Conservation (phyloP, 305 asterid species). For the Fraxinus baroniana region DNA sequence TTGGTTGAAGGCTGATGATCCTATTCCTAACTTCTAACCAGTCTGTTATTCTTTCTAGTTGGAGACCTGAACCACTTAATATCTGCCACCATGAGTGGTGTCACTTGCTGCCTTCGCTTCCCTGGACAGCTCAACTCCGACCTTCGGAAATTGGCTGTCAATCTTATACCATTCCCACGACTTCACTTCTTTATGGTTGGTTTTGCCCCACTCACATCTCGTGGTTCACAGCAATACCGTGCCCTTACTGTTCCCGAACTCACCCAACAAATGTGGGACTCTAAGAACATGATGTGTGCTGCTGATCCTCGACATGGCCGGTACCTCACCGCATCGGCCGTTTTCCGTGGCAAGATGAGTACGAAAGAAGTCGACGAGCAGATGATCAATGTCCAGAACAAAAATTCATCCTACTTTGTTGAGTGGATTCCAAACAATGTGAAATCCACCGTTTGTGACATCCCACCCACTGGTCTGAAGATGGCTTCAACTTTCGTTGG, state of each 20-base stretch:
- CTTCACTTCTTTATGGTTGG: slow-evolving; percentile 50
- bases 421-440: slow-evolving; percentile 43
- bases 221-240: slow-evolving; percentile 43
- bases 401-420: slow-evolving; percentile 36
- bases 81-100: slow-evolving; percentile 46
- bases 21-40: not conserved
- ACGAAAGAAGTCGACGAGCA: slow-evolving; percentile 36
- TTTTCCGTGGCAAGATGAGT: slow-evolving; percentile 39
- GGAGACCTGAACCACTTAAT: slow-evolving; percentile 45
- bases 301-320: slow-evolving; percentile 37
- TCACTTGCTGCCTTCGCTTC: slow-evolving; percentile 48
- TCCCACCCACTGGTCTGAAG: slow-evolving; percentile 18
- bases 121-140: slow-evolving; percentile 46
- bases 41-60: not conserved
- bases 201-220: slow-evolving; percentile 42
- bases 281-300: slow-evolving; percentile 23
- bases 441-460: slow-evolving; percentile 38
- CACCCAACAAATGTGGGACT: slow-evolving; percentile 42
- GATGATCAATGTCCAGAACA: slow-evolving; percentile 37
- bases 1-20: not conserved
- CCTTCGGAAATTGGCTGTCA: slow-evolving; percentile 39
- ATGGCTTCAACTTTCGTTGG: not conserved
- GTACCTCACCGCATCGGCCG: slow-evolving; percentile 36
- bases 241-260: slow-evolving; percentile 38
- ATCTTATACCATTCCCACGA: slow-evolving; percentile 43